Percentiles rank a stretch among this genome's conserved stretches.
Conservation (phyloP, 176 grass and related monocot genomes). For the Musa acuminata region DNA sequence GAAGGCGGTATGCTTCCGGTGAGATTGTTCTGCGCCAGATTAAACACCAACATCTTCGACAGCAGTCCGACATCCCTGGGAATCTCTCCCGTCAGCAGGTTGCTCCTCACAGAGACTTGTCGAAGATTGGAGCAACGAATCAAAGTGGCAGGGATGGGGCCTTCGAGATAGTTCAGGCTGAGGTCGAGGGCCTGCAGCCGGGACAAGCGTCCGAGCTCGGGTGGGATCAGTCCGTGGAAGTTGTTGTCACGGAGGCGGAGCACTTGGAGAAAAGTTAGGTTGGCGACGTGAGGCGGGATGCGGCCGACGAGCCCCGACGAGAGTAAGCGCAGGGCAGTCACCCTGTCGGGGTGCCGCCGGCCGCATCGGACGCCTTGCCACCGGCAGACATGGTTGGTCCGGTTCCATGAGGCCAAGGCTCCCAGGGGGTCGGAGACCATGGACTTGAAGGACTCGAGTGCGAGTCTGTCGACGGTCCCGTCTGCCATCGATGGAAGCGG, state of each 20-base stretch:
- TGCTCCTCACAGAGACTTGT: background rate
- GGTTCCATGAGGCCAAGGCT: slow-evolving; percentile 19
- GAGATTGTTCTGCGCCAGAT: slow-evolving; percentile 25
- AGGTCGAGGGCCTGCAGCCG: background rate
- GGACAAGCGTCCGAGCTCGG: background rate
- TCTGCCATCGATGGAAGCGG: too few species aligned
- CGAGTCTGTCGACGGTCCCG: too few species aligned
- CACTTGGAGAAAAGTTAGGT: slow-evolving; percentile 20
- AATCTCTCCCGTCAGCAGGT: background rate
- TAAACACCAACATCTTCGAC: background rate
- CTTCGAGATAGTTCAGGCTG: background rate
- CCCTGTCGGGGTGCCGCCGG: slow-evolving; percentile 7
- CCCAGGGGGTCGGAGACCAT: slow-evolving; percentile 15
- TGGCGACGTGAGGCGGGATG: background rate
- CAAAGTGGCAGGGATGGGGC: background rate
- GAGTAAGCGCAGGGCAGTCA: slow-evolving; percentile 4
- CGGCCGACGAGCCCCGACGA: slow-evolving; percentile 4
- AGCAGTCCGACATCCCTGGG: background rate
- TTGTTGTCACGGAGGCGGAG: slow-evolving; percentile 6
- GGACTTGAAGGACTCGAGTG: background rate
- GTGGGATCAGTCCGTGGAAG: background rate
- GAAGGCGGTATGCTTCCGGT: slow-evolving; percentile 42
- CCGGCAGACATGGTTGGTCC: background rate
- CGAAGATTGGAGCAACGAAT: background rate
- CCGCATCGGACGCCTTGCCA: slow-evolving; percentile 18